phyloP scores from a whole-genome alignment of 305 asterid genomes.

The Fraxinus xanthoxyloides region DNA sequence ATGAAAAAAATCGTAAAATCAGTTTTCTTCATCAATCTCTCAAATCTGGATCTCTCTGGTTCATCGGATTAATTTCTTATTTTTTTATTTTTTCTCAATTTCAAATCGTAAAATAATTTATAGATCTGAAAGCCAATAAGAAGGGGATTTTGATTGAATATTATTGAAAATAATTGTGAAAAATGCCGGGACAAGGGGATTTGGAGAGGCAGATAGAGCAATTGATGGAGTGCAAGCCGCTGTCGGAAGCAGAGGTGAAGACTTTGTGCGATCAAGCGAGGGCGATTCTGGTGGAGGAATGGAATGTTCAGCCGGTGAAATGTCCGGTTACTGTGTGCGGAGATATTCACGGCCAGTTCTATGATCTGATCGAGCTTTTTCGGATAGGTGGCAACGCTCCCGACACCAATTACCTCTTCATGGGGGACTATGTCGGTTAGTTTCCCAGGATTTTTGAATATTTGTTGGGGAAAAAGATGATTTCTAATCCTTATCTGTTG shows the following conservation, averaged over 20 bases:
- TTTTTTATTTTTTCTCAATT: not conserved
- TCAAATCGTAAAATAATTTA: not conserved
- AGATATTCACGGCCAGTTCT: conserved; percentile 94
- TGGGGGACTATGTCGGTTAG: conserved; percentile 99
- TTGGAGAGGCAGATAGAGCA: conserved; percentile 91
- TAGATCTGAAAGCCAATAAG: conserved; percentile 38
- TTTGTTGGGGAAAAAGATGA: not conserved
- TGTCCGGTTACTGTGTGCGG: conserved; percentile 99
- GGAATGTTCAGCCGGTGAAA: conserved; percentile 99
- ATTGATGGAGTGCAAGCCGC: conserved; percentile 95
- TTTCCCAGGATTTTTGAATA: not conserved
- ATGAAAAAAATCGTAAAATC: conserved; percentile 15
- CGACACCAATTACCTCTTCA: conserved; percentile 93
- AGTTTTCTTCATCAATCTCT: conserved; percentile 8
- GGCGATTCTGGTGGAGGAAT: conserved; percentile 89
- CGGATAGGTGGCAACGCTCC: conserved; percentile 95
- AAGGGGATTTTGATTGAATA: conserved; percentile 3
- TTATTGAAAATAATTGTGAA: conserved; percentile 21
- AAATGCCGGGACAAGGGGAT: conserved; percentile 93
- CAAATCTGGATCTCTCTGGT: conserved; percentile 44
- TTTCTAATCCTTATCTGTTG: conserved; percentile 25
- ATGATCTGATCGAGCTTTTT: conserved; percentile 94
- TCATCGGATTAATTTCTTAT: conserved; percentile 16
- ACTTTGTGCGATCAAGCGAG: conserved; percentile 89
- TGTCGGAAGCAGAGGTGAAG: conserved; percentile 86